A percentile compares a stretch with the other conserved stretches of the same genome.
phyloP scores from a whole-genome alignment of 208 protist genomes.

The Leishmania gerbilli region DNA sequence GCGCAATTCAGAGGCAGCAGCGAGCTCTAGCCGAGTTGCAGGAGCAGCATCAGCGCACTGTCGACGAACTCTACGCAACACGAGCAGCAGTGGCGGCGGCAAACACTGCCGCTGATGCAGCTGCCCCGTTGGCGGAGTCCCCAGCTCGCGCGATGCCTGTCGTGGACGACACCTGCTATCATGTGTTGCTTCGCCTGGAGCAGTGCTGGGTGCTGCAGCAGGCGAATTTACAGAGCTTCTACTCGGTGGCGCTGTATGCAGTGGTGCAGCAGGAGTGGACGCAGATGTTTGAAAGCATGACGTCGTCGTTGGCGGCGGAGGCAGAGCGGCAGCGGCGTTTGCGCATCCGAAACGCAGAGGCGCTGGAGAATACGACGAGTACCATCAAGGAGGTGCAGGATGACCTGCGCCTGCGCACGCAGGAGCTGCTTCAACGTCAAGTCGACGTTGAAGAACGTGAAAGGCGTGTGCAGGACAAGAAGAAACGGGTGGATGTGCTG shows the following conservation, averaged over 20 bases:
- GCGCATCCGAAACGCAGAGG: slow-evolving; percentile 38
- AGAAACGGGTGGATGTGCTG: slow-evolving; percentile 19
- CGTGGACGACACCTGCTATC: not conserved
- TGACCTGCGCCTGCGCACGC: slow-evolving; percentile 34
- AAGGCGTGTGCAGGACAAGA: slow-evolving; percentile 12
- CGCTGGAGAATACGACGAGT: slow-evolving; percentile 57
- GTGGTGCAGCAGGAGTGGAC: slow-evolving; percentile 20
- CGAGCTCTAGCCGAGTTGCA: slow-evolving; percentile 2
- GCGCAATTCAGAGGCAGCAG: slow-evolving; percentile 10
- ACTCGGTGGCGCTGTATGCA: slow-evolving; percentile 12
- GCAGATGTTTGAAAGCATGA: not conserved
- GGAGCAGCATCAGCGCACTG: not conserved
- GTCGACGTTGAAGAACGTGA: slow-evolving; percentile 22
- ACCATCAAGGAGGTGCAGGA: slow-evolving; percentile 56
- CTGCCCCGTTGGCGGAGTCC: not conserved
- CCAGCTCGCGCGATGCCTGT: not conserved
- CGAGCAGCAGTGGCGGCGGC: not conserved
- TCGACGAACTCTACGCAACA: slow-evolving; percentile 4
- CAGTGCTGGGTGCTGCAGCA: slow-evolving; percentile 19
- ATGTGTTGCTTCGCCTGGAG: not conserved
- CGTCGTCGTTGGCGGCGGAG: slow-evolving; percentile 11
- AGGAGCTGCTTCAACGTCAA: slow-evolving; percentile 24
- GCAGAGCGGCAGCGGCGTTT: slow-evolving; percentile 31
- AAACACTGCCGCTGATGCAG: not conserved
- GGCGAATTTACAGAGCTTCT: slow-evolving; percentile 21